These are phyloP conservation scores for Porphyridium purpureum DNA, from an alignment of 23 red algal genomes.

Conservation along the genomic window DNA sequence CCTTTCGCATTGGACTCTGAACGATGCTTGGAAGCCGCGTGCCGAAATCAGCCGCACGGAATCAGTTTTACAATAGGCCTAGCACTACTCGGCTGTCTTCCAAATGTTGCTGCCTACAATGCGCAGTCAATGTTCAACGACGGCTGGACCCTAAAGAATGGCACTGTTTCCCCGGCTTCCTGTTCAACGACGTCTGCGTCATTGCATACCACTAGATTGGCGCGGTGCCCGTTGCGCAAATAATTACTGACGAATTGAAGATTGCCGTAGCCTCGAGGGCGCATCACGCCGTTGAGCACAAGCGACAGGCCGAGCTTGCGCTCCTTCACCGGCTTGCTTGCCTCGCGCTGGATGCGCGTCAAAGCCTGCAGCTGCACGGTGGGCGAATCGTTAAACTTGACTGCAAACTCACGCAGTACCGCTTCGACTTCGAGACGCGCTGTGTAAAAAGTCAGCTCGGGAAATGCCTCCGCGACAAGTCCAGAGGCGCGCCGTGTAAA, in stretches of 20 bases:
- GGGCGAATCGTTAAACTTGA: constrained; percentile 64
- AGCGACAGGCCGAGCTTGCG: constrained; percentile 63
- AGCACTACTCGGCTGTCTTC: too few relatives aligned
- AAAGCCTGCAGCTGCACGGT: constrained; percentile 87
- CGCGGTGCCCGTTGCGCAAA: constrained; percentile 46
- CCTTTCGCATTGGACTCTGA: too few relatives aligned
- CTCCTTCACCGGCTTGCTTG: constrained; percentile 42
- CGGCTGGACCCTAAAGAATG: constrained; percentile 76
- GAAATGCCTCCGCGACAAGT: constrained; percentile 57
- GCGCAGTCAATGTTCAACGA: constrained; percentile 78
- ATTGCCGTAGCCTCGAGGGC: constrained; percentile 79
- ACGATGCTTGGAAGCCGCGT: too few relatives aligned
- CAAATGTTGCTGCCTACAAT: too few relatives aligned
- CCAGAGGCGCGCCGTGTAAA: constrained; percentile 56
- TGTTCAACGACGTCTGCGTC: constrained; percentile 85
- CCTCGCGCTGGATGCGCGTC: constrained; percentile 71
- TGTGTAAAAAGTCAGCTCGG: constrained; percentile 47
- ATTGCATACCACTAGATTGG: constrained; percentile 72
- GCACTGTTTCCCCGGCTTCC: constrained; percentile 71
- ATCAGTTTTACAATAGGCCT: too few relatives aligned
- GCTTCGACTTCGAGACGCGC: constrained; percentile 65
- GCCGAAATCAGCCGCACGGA: too few relatives aligned
- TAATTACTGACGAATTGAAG: constrained; percentile 68
- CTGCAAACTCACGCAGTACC: constrained; percentile 38
- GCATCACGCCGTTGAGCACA: constrained; percentile 56